A percentile compares a stretch with the other conserved stretches of the same genome.
Evolutionary conservation across 75 land plant genomes (phyloP).

Genomic region (Pinus taeda): DNA sequence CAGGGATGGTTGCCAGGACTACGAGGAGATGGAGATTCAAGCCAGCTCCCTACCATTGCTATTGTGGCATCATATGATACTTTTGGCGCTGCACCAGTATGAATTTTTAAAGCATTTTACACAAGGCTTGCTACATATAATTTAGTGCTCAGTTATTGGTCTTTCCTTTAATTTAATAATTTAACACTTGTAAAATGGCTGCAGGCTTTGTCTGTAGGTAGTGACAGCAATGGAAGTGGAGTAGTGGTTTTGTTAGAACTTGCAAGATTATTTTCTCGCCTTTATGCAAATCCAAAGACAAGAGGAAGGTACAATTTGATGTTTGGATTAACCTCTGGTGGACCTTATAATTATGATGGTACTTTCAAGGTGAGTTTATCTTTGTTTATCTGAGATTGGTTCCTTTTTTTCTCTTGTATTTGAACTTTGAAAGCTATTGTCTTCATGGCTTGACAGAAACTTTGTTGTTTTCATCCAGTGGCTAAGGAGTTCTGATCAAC

Average conservation of each 20-base stretch:
- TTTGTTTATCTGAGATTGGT: neutral
- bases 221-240: conserved; percentile 19
- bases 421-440: neutral
- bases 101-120: conserved; percentile 4
- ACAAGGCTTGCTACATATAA: neutral
- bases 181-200: conserved; percentile 9
- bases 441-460: neutral
- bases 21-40: too few relatives aligned
- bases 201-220: conserved; percentile 18
- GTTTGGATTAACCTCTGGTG: too few relatives aligned
- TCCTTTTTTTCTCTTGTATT: neutral
- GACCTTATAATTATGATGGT: too few relatives aligned
- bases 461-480: conserved; percentile 21
- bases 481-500: too few relatives aligned
- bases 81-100: conserved; percentile 22
- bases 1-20: neutral
- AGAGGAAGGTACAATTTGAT: too few relatives aligned
- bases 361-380: conserved; percentile 29
- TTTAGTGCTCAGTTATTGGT: neutral
- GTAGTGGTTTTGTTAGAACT: too few relatives aligned
- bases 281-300: too few relatives aligned
- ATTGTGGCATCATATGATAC: too few relatives aligned
- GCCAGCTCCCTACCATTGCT: too few relatives aligned
- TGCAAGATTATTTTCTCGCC: too few relatives aligned
- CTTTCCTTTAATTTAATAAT: neutral